Evolutionary conservation across 805 yeast species (phyloP).

Genomic region (Cyberlindnera suaveolens): DNA sequence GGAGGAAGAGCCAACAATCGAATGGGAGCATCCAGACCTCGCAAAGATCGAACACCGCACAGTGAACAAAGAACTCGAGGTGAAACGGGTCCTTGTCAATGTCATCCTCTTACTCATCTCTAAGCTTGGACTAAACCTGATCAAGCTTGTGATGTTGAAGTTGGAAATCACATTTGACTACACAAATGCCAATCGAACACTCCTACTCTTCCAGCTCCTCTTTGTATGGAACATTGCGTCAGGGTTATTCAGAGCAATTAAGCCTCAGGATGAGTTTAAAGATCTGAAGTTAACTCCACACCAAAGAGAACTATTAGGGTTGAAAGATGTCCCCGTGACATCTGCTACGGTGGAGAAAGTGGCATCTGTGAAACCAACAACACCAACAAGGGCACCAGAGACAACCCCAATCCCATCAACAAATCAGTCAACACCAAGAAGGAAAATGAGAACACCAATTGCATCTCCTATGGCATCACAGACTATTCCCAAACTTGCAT

Average conservation of each 20-base stretch:
- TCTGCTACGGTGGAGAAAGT: neutral
- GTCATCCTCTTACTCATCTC: constrained; percentile 25
- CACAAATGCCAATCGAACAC: constrained; percentile 1
- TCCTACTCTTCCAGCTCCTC: constrained; percentile 20
- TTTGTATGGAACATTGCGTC: constrained; percentile 25
- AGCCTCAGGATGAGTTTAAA: constrained; percentile 24
- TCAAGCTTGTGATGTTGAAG: constrained; percentile 15
- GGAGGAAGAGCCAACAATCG: constrained; percentile 4
- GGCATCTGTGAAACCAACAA: neutral
- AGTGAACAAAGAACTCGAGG: constrained; percentile 35
- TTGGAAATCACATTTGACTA: constrained; percentile 4
- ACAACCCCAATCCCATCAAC: neutral
- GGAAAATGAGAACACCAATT: constrained; percentile 15
- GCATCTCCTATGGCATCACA: constrained; percentile 26
- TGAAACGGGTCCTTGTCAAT: constrained; percentile 29
- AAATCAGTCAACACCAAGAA: constrained; percentile 11
- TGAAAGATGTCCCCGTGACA: constrained; percentile 13
- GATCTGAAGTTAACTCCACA: constrained; percentile 27
- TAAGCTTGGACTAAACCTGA: constrained; percentile 21
- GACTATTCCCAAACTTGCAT: constrained; percentile 12
- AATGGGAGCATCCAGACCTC: constrained; percentile 10
- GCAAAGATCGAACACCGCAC: constrained; percentile 7
- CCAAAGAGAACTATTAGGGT: constrained; percentile 31
- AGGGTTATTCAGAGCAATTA: constrained; percentile 27
- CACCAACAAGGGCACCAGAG: constrained; percentile 10